Evolutionary conservation across 2,329 filamentous ascomycete species (phyloP).

Genomic region (Claviceps sp.): DNA sequence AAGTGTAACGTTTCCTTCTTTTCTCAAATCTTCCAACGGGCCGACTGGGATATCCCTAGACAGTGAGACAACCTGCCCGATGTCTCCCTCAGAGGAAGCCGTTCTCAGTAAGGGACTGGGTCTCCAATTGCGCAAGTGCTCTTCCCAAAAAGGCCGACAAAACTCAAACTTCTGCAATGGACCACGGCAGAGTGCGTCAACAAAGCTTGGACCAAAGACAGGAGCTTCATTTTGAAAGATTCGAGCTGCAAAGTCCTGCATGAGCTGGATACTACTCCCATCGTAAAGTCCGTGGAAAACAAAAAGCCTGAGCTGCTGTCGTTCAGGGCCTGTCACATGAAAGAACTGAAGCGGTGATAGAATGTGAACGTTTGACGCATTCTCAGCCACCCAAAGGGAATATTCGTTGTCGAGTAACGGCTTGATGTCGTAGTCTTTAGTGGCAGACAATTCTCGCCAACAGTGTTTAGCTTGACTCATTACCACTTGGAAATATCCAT

Average conservation of each 20-base stretch:
- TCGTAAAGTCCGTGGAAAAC: constrained; percentile 83
- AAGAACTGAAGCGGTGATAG: constrained; percentile 38
- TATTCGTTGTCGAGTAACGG: constrained; percentile 22
- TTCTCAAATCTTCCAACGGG: constrained; percentile 38
- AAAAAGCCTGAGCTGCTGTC: background rate
- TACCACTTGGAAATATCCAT: constrained; percentile 66
- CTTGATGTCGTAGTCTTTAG: constrained; percentile 18
- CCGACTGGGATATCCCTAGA: constrained; percentile 22
- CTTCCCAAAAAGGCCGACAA: constrained; percentile 51
- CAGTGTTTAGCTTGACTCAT: constrained; percentile 27
- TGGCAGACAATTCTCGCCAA: constrained; percentile 28
- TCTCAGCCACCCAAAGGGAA: constrained; percentile 39
- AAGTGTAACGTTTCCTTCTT: constrained; percentile 55
- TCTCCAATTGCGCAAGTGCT: constrained; percentile 31
- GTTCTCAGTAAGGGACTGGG: background rate
- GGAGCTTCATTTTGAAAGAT: constrained; percentile 11
- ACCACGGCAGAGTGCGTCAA: constrained; percentile 54
- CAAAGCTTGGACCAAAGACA: constrained; percentile 39
- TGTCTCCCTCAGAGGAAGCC: constrained; percentile 4
- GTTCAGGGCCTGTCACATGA: constrained; percentile 17
- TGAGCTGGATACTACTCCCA: constrained; percentile 58
- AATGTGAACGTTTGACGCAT: constrained; percentile 35
- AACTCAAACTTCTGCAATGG: constrained; percentile 39
- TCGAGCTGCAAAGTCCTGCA: constrained; percentile 43
- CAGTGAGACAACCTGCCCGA: constrained; percentile 5